A percentile compares a stretch with the other conserved stretches of the same genome.
phyloP scores from a whole-genome alignment of 495 filamentous ascomycete species.

The Tuber brumale region DNA sequence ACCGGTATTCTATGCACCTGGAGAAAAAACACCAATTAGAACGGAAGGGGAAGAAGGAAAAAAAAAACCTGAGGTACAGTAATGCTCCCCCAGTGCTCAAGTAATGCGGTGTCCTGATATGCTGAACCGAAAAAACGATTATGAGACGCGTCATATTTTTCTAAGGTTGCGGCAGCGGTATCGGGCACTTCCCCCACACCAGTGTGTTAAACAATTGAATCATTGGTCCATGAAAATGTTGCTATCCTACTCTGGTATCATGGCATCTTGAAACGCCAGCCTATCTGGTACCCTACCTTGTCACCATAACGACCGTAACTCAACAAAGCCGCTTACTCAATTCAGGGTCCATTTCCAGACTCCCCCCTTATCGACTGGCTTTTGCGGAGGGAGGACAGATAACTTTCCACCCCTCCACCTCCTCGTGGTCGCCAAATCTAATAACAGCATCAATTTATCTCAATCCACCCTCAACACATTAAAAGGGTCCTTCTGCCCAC shows the following conservation, averaged over 20 bases:
- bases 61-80: not conserved
- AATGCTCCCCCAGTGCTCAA: not conserved
- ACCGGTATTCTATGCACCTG: not conserved
- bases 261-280: conserved; percentile 31
- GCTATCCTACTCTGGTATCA: conserved; percentile 7
- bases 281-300: not conserved
- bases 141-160: conserved; percentile 38
- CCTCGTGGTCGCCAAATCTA: not conserved
- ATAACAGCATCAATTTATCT: conserved; percentile 2
- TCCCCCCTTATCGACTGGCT: not conserved
- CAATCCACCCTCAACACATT: not conserved
- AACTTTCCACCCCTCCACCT: not conserved
- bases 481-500: not conserved
- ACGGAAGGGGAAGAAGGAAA: not conserved
- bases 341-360: not conserved
- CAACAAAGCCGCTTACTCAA: not conserved
- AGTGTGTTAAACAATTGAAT: conserved; percentile 9
- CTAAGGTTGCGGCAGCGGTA: conserved; percentile 10
- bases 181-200: conserved; percentile 13
- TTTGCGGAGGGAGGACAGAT: not conserved
- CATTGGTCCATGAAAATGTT: conserved; percentile 22
- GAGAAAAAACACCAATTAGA: conserved; percentile 10
- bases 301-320: not conserved
- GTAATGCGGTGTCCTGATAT: not conserved
- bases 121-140: conserved; percentile 5